Base-by-base conservation (phyloP, 2,329 filamentous ascomycete genomes). In the Polytolypa hystricis region DNA sequence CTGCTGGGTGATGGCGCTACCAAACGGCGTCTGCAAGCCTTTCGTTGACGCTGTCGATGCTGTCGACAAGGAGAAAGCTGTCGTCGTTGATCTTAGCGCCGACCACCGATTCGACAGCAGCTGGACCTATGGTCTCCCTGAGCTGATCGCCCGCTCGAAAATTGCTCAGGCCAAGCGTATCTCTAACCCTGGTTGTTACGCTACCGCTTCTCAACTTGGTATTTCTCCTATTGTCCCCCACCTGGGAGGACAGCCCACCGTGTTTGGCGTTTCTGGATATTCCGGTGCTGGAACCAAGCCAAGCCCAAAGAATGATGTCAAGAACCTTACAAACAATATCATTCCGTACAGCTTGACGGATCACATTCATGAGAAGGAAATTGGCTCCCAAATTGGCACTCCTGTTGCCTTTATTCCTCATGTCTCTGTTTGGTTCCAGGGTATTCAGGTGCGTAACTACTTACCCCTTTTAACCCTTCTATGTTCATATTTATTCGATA, bases 1-100 rank as follows among this genome's bases (percentile, higher is more conserved):
- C 65, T 91, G 84, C 64, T 96, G 87, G 87, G 84, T 96, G 30
- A 91, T 96, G 84, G 91, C 91, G 23, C 76, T 96, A 19, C 91
- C 89, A 30, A 98, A 96, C 54, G 84, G 84, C 42, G 85, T 94
- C 33, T 95, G 85, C 74, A 83, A 86, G 65, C 87, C 91, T 0
- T 98, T 81, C 49, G 81, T 96, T 7, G 84, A 96, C 45, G 89
- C 89, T 5, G 75, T 96, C 36, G 75, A 87, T 49, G 73, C 81
- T 52, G 75, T 72, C 20, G 76, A 76, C 40, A 72, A 75, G 35
- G 66, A 70, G 51, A 73, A 73, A 43, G 86, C 82, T 49, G 68
- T 96, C 27, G 83, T 96, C 47, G 72, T 98, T 30, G 91, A 98
- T 58, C 73, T 98, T 23, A 94, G 86, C n/a, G 91, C 91, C 42